phyloP scores from a whole-genome alignment of 2,329 filamentous ascomycete genomes.

The Didymella exigua region DNA sequence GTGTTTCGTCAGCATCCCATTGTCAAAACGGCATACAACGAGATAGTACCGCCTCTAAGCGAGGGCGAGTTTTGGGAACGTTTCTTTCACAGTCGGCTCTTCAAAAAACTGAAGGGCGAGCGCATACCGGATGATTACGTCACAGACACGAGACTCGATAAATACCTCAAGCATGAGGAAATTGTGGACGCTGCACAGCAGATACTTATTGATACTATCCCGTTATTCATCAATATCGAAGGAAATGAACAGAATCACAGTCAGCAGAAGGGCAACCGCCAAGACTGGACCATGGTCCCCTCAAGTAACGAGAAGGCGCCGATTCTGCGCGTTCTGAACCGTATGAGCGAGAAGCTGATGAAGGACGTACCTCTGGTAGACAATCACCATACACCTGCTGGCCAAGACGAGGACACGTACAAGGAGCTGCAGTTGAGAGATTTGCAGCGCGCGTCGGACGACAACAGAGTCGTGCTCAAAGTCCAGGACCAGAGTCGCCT shows the following conservation, averaged over 20 bases:
- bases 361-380: conserved; percentile 83
- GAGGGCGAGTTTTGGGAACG: conserved; percentile 89
- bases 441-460: conserved; percentile 73
- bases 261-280: conserved; percentile 82
- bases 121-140: conserved; percentile 78
- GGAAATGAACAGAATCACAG: conserved; percentile 96
- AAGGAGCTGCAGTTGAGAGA: conserved; percentile 79
- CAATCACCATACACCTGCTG: conserved; percentile 66
- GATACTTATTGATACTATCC: conserved; percentile 68
- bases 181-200: conserved; percentile 53
- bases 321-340: conserved; percentile 88
- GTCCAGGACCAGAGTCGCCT: conserved; percentile 87
- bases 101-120: conserved; percentile 90
- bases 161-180: conserved; percentile 79
- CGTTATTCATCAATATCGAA: conserved; percentile 88
- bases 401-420: conserved; percentile 74
- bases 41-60: conserved; percentile 77
- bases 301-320: conserved; percentile 75
- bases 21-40: conserved; percentile 88
- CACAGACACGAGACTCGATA: conserved; percentile 80
- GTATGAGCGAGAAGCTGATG: conserved; percentile 90
- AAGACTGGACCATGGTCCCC: conserved; percentile 89
- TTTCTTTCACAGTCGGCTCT: conserved; percentile 89
- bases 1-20: conserved; percentile 94
- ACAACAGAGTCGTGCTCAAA: conserved; percentile 80